Evolutionary conservation across 768 basidiomycete species (phyloP).

Genomic region (Tubosaeta sp.): DNA sequence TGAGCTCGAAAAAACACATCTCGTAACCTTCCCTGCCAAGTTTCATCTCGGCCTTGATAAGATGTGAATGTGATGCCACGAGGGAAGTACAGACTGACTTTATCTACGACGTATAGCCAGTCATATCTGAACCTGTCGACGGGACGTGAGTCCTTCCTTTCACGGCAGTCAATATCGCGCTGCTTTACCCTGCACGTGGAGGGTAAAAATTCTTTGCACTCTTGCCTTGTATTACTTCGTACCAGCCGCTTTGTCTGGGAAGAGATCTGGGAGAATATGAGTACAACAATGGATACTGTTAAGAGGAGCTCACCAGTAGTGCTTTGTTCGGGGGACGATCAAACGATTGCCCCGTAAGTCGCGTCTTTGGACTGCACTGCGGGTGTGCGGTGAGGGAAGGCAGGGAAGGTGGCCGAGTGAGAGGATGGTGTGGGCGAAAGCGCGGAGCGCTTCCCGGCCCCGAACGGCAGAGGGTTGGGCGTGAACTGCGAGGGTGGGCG

Average conservation of each 20-base stretch:
- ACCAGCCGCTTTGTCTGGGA: conserved; percentile 28
- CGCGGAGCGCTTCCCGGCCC: too few species aligned
- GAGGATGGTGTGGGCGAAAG: too few species aligned
- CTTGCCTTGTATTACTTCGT: conserved; percentile 35
- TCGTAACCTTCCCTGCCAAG: conserved; percentile 15
- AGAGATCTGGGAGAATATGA: conserved; percentile 26
- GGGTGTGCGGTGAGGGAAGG: too few species aligned
- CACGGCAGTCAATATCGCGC: not conserved
- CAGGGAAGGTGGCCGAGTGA: too few species aligned
- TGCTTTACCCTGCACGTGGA: conserved; percentile 21
- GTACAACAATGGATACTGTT: not conserved
- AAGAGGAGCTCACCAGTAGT: conserved; percentile 10
- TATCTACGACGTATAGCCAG: conserved; percentile 28
- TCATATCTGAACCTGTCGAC: conserved; percentile 29
- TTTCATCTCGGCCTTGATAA: conserved; percentile 13
- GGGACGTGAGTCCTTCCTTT: too few species aligned
- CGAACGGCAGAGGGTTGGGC: too few species aligned
- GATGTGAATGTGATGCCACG: conserved; percentile 2
- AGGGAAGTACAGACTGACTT: conserved; percentile 9
- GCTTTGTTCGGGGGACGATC: conserved; percentile 18
- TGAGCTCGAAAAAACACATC: conserved; percentile 31
- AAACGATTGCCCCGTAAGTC: conserved; percentile 23
- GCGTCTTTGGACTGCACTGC: conserved; percentile 9
- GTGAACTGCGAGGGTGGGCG: too few species aligned
- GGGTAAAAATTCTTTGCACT: conserved; percentile 13